phyloP scores from a whole-genome alignment of 331 rosid genomes.

The Rosa hybrid region DNA sequence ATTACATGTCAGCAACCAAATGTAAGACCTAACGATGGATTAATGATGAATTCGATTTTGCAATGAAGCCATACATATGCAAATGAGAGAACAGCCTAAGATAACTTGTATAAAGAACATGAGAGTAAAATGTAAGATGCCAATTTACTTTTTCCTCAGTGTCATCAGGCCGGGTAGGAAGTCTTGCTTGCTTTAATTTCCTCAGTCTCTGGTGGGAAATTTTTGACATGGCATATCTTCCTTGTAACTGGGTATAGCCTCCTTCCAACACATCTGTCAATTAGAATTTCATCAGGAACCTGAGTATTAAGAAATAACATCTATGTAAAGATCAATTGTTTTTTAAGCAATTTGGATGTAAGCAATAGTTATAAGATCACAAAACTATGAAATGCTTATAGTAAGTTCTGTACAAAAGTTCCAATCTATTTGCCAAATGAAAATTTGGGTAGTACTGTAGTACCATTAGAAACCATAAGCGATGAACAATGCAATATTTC shows the following conservation, averaged over 20 bases:
- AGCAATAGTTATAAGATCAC: neutral
- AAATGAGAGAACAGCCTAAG: neutral
- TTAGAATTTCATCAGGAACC: slow-evolving; percentile 99
- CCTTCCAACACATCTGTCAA: slow-evolving; percentile 97
- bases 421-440: neutral
- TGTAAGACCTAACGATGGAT: neutral
- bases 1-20: slow-evolving; percentile 19
- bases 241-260: slow-evolving; percentile 83
- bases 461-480: neutral
- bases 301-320: slow-evolving; percentile 57
- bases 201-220: slow-evolving; percentile 75
- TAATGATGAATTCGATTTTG: neutral
- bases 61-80: neutral
- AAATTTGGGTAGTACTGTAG: neutral
- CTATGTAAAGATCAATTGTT: slow-evolving; percentile 18
- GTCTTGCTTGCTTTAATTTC: slow-evolving; percentile 65
- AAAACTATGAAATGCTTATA: neutral
- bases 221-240: slow-evolving; percentile 74
- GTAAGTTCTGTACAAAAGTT: neutral
- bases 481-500: neutral
- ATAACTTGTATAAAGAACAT: neutral
- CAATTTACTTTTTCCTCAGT: slow-evolving; percentile 68
- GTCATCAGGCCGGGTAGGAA: slow-evolving; percentile 79
- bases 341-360: neutral
- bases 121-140: slow-evolving; percentile 1